Conservation (phyloP, 1,284 basidiomycete genomes). For the Fistulinella cinereoalba region DNA sequence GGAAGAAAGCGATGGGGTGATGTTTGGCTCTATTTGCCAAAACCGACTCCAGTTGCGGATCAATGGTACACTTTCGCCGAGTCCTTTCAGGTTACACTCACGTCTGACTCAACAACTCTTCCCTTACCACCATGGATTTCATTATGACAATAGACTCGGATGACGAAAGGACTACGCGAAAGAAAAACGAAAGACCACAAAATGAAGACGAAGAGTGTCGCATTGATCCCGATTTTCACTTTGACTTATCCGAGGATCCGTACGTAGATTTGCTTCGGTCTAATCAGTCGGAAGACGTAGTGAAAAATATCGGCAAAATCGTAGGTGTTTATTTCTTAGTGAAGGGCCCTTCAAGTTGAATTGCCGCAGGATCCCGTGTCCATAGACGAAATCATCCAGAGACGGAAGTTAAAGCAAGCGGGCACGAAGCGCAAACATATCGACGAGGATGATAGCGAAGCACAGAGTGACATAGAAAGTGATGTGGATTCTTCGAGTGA, state of each 20-base stretch:
- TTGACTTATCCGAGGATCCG: slow-evolving; percentile 75
- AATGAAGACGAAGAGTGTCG: slow-evolving; percentile 52
- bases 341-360: no score
- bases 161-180: slow-evolving; percentile 45
- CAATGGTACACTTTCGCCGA: no score
- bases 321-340: no score
- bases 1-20: neutral
- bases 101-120: no score
- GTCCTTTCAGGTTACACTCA: no score
- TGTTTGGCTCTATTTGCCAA: slow-evolving; percentile 25
- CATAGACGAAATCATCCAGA: slow-evolving; percentile 88
- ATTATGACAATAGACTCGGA: slow-evolving; percentile 83
- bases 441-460: slow-evolving; percentile 37
- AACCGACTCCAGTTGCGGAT: no score
- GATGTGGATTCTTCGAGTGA: slow-evolving; percentile 35
- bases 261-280: slow-evolving; percentile 53
- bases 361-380: slow-evolving; percentile 84
- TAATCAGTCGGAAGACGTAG: slow-evolving; percentile 46
- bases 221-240: slow-evolving; percentile 79
- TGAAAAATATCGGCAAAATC: slow-evolving; percentile 61
- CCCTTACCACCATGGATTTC: slow-evolving; percentile 47
- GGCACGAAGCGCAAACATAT: slow-evolving; percentile 59
- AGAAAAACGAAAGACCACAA: slow-evolving; percentile 19
- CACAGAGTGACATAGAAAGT: slow-evolving; percentile 37
- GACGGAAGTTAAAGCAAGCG: slow-evolving; percentile 48